Percentiles rank a stretch among this genome's conserved stretches.
These are phyloP conservation scores for Setaria italica DNA, from an alignment of 202 grass and related monocot genomes.

Conservation along the genomic window DNA sequence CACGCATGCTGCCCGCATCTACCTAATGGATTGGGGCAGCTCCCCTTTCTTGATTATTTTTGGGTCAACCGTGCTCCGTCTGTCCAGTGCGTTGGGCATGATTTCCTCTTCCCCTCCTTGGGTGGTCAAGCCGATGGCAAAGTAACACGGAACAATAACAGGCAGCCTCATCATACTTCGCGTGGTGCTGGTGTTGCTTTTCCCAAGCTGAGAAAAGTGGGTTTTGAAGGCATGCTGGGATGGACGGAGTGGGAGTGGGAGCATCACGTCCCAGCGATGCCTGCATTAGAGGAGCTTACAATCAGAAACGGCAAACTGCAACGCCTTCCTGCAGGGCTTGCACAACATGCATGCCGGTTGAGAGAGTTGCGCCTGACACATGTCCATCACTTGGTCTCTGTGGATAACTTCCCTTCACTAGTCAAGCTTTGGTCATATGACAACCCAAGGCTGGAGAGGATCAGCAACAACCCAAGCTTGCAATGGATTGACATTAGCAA, in stretches of 20 bases:
- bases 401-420: slow-evolving; percentile 18
- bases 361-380: background rate
- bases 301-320: background rate
- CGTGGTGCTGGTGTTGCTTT: background rate
- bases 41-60: slow-evolving; percentile 13
- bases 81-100: background rate
- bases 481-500: background rate
- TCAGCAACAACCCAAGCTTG: background rate
- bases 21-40: background rate
- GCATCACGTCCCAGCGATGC: background rate
- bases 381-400: background rate
- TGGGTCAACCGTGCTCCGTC: background rate
- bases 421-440: background rate
- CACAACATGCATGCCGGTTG: background rate
- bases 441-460: slow-evolving; percentile 1
- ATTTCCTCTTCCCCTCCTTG: background rate
- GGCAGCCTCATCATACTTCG: background rate
- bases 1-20: slow-evolving; percentile 13
- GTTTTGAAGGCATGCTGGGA: background rate
- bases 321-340: background rate
- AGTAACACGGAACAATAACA: background rate
- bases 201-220: background rate
- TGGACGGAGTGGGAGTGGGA: slow-evolving; percentile 39
- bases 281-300: rapidly evolving
- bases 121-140: background rate